These are phyloP conservation scores for Phlebiopsis flavidoalba DNA, from an alignment of 768 basidiomycete genomes.

Conservation along the genomic window DNA sequence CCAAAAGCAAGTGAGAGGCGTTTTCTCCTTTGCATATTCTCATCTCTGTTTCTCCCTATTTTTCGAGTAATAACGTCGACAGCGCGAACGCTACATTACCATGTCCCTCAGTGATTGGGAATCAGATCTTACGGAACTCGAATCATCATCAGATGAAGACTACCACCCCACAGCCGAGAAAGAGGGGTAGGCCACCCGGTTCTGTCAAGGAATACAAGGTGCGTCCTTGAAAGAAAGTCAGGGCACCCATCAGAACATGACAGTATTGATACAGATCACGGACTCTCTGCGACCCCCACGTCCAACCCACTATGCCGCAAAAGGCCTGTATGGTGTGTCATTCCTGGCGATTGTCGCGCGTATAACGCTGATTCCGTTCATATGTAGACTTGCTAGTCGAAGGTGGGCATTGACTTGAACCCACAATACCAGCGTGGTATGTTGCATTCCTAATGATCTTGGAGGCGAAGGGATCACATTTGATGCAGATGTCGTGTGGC, in stretches of 20 bases:
- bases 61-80: too few species aligned
- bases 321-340: conserved; percentile 38
- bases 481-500: conserved; percentile 59
- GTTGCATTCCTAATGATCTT: conserved; percentile 4
- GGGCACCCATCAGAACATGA: not conserved
- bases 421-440: conserved; percentile 65
- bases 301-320: conserved; percentile 36
- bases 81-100: not conserved
- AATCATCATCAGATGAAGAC: conserved; percentile 34
- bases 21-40: not conserved
- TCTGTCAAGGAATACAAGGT: conserved; percentile 24
- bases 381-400: conserved; percentile 42
- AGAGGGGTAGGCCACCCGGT: conserved; percentile 22
- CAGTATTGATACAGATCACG: conserved; percentile 17
- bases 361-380: not conserved
- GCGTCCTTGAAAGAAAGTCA: not conserved
- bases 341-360: not conserved
- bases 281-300: conserved; percentile 33
- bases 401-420: conserved; percentile 46
- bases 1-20: not conserved
- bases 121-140: conserved; percentile 44
- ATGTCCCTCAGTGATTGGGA: conserved; percentile 20
- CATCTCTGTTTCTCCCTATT: not conserved
- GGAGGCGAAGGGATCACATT: not conserved
- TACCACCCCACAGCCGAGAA: conserved; percentile 22